Evolutionary conservation across 83 land plant genomes (phyloP).

Genomic region (Thuja plicata): DNA sequence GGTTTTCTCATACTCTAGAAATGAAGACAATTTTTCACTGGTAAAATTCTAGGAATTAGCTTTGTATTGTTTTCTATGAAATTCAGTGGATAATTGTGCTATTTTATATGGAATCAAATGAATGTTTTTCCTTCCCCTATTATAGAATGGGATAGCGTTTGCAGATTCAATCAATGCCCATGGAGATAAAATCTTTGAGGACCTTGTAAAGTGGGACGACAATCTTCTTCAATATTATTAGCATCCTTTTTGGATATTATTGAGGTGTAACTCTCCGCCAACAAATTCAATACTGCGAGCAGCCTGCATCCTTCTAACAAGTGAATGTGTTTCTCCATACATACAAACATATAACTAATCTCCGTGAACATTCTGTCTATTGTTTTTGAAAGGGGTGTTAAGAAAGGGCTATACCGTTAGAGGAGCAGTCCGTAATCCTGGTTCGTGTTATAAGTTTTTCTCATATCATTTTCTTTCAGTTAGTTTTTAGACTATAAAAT

Average conservation of each 20-base stretch:
- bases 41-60: not conserved
- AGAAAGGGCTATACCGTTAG: slow-evolving; percentile 10
- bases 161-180: no score
- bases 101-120: not conserved
- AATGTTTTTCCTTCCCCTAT: not conserved
- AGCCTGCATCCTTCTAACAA: not conserved
- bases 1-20: not conserved
- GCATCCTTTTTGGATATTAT: not conserved
- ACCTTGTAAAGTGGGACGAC: no score
- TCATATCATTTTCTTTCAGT: no score
- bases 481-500: no score
- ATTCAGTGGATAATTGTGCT: no score
- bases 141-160: no score
- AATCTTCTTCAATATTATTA: not conserved
- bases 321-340: not conserved
- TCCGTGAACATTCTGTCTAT: not conserved
- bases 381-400: slow-evolving; percentile 32
- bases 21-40: not conserved
- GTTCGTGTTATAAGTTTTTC: slow-evolving; percentile 1
- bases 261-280: not conserved
- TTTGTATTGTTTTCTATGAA: not conserved
- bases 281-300: not conserved
- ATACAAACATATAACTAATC: not conserved
- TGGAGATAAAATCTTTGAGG: no score
- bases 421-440: slow-evolving; percentile 34